Evolutionary conservation across 352 stramenopile species (phyloP).

Genomic region (Plasmopara viticola): DNA sequence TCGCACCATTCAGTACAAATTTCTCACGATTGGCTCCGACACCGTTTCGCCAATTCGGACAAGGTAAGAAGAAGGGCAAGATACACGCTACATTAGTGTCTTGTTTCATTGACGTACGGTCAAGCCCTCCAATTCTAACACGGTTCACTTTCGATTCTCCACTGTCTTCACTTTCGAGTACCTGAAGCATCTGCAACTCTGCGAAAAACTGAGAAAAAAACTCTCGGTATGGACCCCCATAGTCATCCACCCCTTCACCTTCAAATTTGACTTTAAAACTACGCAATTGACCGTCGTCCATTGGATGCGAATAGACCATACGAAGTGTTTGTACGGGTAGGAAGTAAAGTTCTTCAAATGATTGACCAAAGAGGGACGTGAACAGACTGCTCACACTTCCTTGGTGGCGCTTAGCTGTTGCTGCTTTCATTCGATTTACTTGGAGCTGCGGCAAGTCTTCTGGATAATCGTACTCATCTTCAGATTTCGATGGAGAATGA

Average conservation of each 20-base stretch:
- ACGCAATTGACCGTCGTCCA: constrained; percentile 88
- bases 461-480: constrained; percentile 91
- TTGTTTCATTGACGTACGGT: constrained; percentile 17
- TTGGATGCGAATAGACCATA: constrained; percentile 89
- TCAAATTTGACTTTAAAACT: constrained; percentile 94
- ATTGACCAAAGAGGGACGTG: constrained; percentile 76
- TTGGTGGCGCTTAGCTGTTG: constrained; percentile 66
- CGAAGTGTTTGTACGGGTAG: constrained; percentile 59
- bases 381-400: constrained; percentile 59
- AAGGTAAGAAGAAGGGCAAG: constrained; percentile 80
- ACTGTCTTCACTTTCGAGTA: constrained; percentile 6
- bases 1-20: constrained; percentile 69
- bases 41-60: constrained; percentile 81
- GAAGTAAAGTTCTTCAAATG: constrained; percentile 85
- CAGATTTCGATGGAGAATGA: constrained; percentile 65
- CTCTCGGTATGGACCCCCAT: constrained; percentile 91
- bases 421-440: constrained; percentile 83
- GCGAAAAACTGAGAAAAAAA: constrained; percentile 87
- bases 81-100: constrained; percentile 36
- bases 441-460: constrained; percentile 80
- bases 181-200: constrained; percentile 47
- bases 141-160: constrained; percentile 1
- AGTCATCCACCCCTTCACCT: constrained; percentile 92
- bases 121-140: constrained; percentile 10
- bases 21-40: constrained; percentile 76